phyloP scores from a whole-genome alignment of 1,284 basidiomycete genomes.

The Inonotus hispidus region DNA sequence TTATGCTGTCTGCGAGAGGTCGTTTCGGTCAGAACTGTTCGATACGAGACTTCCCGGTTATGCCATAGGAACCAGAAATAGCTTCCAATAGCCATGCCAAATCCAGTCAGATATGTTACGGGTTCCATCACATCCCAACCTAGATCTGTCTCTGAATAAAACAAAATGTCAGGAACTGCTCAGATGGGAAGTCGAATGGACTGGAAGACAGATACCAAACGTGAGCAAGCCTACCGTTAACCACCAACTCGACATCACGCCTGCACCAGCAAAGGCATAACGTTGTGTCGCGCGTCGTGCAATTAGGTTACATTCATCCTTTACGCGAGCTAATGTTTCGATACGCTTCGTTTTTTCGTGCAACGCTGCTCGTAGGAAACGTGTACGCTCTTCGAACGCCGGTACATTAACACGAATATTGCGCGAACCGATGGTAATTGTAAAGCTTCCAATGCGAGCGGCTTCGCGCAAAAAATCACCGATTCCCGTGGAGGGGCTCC shows the following conservation, averaged over 20 bases:
- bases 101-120: conserved; percentile 56
- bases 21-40: conserved; percentile 47
- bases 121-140: conserved; percentile 68
- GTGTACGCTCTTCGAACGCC: conserved; percentile 56
- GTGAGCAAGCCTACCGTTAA: conserved; percentile 54
- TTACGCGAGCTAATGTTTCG: conserved; percentile 46
- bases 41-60: conserved; percentile 65
- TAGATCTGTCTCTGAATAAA: conserved; percentile 25
- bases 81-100: conserved; percentile 53
- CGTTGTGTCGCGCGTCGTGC: conserved; percentile 51
- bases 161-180: neutral
- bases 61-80: conserved; percentile 63
- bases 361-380: conserved; percentile 50
- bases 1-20: conserved; percentile 42
- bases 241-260: conserved; percentile 58
- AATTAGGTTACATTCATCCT: conserved; percentile 47
- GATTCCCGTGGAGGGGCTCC: conserved; percentile 64
- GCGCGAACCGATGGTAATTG: conserved; percentile 41
- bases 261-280: conserved; percentile 55
- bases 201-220: conserved; percentile 45
- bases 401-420: conserved; percentile 51
- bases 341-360: conserved; percentile 38
- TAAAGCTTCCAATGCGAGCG: conserved; percentile 50
- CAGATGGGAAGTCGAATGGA: neutral
- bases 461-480: conserved; percentile 64